These are phyloP conservation scores for Rhizopogon salebrosus DNA, from an alignment of 768 basidiomycete genomes.

Conservation along the genomic window DNA sequence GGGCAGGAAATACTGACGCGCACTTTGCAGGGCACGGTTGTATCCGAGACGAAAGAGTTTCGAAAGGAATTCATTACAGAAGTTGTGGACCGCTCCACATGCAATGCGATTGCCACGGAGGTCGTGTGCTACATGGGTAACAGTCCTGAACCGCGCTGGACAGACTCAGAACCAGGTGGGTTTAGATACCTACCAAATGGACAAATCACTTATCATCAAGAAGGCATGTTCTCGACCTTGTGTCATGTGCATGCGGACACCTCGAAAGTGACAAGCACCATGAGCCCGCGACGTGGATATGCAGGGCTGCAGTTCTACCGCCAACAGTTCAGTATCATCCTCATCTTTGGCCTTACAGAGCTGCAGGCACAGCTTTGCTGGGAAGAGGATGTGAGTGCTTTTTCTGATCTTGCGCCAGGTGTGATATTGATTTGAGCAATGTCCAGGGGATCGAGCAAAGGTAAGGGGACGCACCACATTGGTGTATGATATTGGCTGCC, in stretches of 20 bases:
- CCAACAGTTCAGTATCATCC: conserved; percentile 33
- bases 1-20: not conserved
- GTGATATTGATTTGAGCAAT: not conserved
- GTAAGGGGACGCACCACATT: conserved; percentile 3
- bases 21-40: conserved; percentile 17
- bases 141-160: conserved; percentile 21
- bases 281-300: conserved; percentile 26
- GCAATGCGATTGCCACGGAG: conserved; percentile 25
- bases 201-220: not conserved
- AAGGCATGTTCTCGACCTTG: conserved; percentile 23
- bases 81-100: conserved; percentile 21
- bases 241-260: conserved; percentile 21
- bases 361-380: conserved; percentile 41
- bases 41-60: conserved; percentile 27
- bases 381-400: conserved; percentile 33
- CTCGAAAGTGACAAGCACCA: conserved; percentile 22
- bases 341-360: conserved; percentile 42
- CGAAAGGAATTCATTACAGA: conserved; percentile 28
- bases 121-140: conserved; percentile 25
- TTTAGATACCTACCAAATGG: not conserved
- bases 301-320: conserved; percentile 25
- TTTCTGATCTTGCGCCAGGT: not conserved
- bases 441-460: conserved; percentile 16
- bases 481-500: conserved; percentile 1
- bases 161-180: conserved; percentile 24